phyloP scores from a whole-genome alignment of 805 yeast species.

The Yarrowia sp. region DNA sequence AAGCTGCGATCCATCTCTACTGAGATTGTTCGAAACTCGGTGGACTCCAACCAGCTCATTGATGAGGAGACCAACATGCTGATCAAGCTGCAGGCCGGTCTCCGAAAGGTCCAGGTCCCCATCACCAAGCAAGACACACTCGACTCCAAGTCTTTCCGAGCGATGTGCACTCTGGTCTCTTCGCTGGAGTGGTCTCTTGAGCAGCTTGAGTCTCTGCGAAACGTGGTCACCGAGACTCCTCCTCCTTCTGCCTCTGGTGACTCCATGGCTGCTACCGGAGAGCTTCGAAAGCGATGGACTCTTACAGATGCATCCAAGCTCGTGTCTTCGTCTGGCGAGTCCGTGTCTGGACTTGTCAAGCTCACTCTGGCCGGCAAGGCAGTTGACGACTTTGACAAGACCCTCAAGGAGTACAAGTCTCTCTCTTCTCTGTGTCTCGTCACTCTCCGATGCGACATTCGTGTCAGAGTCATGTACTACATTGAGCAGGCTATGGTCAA shows the following conservation, averaged over 20 bases:
- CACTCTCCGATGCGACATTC: conserved; percentile 56
- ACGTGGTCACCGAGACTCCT: conserved; percentile 11
- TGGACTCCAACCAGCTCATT: conserved; percentile 2
- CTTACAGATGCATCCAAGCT: conserved; percentile 34
- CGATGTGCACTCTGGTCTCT: conserved; percentile 52
- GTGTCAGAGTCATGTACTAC: conserved; percentile 53
- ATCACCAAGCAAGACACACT: conserved; percentile 52
- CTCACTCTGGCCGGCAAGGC: conserved; percentile 33
- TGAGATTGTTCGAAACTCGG: conserved; percentile 8
- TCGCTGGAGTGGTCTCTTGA: conserved; percentile 49
- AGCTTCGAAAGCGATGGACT: conserved; percentile 38
- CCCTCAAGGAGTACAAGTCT: conserved; percentile 33
- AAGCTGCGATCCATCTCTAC: not conserved
- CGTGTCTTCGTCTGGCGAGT: conserved; percentile 8
- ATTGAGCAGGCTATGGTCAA: conserved; percentile 50
- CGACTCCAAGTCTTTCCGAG: conserved; percentile 51
- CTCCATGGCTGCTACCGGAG: conserved; percentile 27
- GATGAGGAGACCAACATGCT: not conserved
- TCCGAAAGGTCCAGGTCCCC: conserved; percentile 2
- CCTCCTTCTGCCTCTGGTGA: conserved; percentile 3
- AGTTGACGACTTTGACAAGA: conserved; percentile 36
- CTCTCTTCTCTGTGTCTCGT: conserved; percentile 38
- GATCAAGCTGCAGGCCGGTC: not conserved
- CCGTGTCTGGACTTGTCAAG: conserved; percentile 6
- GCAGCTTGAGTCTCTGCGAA: conserved; percentile 25